Conservation (phyloP, 306 rosid genomes). For the Quercus parvula region DNA sequence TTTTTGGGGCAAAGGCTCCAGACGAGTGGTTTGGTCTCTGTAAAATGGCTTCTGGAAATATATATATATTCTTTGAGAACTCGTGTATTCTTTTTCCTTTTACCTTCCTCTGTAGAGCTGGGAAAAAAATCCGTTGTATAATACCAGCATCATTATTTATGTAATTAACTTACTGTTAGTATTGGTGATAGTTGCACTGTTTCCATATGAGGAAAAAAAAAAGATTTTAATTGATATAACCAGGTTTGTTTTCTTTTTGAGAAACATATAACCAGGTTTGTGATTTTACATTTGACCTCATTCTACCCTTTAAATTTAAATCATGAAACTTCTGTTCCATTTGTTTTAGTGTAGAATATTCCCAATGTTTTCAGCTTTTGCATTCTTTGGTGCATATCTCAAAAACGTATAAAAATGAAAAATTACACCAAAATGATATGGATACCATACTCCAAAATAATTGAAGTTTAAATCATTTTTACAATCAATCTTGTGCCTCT, state of each 20-base stretch:
- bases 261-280: not conserved
- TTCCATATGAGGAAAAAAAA: constrained; percentile 2
- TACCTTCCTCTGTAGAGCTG: constrained; percentile 30
- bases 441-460: too few relatives aligned
- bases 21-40: constrained; percentile 42
- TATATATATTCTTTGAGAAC: constrained; percentile 46
- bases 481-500: too few relatives aligned
- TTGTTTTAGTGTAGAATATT: too few relatives aligned
- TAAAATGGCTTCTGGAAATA: constrained; percentile 22
- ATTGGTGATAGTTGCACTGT: constrained; percentile 31
- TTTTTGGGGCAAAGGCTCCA: constrained; percentile 42
- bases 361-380: too few relatives aligned
- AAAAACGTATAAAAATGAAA: too few relatives aligned
- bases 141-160: constrained; percentile 33
- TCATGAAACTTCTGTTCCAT: too few relatives aligned
- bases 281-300: not conserved
- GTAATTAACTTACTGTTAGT: constrained; percentile 47
- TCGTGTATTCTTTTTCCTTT: constrained; percentile 41
- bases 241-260: constrained; percentile 2
- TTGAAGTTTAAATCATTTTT: too few relatives aligned
- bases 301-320: too few relatives aligned
- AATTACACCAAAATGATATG: too few relatives aligned
- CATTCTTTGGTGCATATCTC: too few relatives aligned
- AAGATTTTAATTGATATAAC: not conserved
- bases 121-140: constrained; percentile 12